Evolutionary conservation across 116 monocot species (phyloP).

Genomic region (Cymodocea nodosa): DNA sequence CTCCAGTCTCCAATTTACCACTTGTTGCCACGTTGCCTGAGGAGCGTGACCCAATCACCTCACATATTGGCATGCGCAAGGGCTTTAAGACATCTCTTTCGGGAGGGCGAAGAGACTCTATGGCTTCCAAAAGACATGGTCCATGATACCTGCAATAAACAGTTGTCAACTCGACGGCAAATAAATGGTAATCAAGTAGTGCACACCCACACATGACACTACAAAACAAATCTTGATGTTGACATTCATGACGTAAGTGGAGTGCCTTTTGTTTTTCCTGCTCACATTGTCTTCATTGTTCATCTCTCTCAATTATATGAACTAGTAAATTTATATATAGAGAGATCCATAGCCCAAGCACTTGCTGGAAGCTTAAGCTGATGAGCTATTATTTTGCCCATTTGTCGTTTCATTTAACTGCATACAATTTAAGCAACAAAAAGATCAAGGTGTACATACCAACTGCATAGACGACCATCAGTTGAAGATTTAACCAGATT

Average conservation of each 20-base stretch:
- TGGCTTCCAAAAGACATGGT: conserved; percentile 58
- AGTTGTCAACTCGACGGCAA: conserved; percentile 1
- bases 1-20: conserved; percentile 86
- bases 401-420: no score
- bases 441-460: conserved; percentile 32
- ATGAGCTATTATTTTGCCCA: no score
- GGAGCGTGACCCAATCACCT: conserved; percentile 47
- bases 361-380: no score
- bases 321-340: no score
- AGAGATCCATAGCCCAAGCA: no score
- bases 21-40: conserved; percentile 62
- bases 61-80: conserved; percentile 81
- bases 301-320: no score
- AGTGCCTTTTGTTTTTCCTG: no score
- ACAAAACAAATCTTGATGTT: neutral
- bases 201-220: neutral
- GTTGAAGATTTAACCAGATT: conserved; percentile 50
- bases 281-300: no score
- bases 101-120: conserved; percentile 60
- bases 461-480: conserved; percentile 41
- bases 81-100: conserved; percentile 63
- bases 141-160: conserved; percentile 58
- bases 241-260: no score
- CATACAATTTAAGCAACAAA: neutral
- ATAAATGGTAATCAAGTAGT: neutral